Base-by-base conservation (phyloP, 2,329 filamentous ascomycete genomes). In the Leptographium lundbergii region DNA sequence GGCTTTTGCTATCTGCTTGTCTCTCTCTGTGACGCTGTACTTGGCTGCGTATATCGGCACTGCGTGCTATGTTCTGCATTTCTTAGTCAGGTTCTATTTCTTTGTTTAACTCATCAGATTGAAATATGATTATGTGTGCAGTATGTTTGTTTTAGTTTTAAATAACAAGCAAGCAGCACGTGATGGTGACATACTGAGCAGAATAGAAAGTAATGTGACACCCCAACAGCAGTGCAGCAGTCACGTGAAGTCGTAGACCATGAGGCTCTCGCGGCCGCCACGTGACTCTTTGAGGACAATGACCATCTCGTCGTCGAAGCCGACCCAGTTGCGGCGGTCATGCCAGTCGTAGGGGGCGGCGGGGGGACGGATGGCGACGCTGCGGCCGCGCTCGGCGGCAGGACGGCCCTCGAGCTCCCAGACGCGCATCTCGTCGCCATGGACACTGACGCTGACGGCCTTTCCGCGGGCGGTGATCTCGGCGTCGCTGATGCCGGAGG, bases 301-400 rank as follows among this genome's bases (percentile, higher is more conserved):
- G n/a, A 96, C 88, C 73, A 90, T 90, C 71, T 95, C 89, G 51
- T 95, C 89, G 67, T 96, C 90, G 66, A 96, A 96, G 0, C 89
- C 89, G 10, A 96, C 84, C 82, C 87, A 92, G 57, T 80, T 80
- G 61, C 77, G 73, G 55, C 72, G 70, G 60, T 77, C 77, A 42
- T 80, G 74, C 69, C 73, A 74, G 27, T 68, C 58, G n/a, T 61
- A 54, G 6, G 27, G 7, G 58, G 65, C 53, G 11, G n/a, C 45
- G 1, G n/a, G 19, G 2, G 78, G 74, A 34, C 75, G 71, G n/a
- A 83, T 73, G 66, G 80, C 76, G 24, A 82, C 75, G 63, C 76
- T 79, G 45, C 69, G 68, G 25, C 77, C 75, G 57, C 74, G 60
- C 50, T 64, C 62, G 5, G 59, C 63, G 0, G 60, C 56, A 52